Conservation (phyloP, 352 stramenopile species). For the Phytophthora pisi region DNA sequence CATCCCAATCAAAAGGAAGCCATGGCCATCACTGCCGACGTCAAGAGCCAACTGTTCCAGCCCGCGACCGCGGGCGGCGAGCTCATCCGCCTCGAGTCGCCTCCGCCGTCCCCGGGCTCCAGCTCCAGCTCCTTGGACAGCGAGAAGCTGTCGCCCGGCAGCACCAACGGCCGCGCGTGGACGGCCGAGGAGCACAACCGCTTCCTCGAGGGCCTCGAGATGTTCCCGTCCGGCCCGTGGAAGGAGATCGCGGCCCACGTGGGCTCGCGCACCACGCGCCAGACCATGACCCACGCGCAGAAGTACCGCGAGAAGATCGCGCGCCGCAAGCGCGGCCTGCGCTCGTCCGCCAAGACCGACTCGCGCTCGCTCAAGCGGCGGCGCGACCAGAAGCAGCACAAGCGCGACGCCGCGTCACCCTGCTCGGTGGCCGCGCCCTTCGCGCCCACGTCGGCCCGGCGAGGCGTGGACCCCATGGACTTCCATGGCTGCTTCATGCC, state of each 20-base stretch:
- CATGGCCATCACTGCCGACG: slow-evolving; percentile 56
- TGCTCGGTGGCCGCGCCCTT: slow-evolving; percentile 28
- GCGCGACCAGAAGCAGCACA: slow-evolving; percentile 26
- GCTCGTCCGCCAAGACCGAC: slow-evolving; percentile 35
- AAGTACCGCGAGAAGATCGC: slow-evolving; percentile 68
- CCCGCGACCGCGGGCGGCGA: slow-evolving; percentile 15
- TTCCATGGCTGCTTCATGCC: slow-evolving; percentile 37
- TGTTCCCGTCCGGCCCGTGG: slow-evolving; percentile 68
- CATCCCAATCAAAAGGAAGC: neutral
- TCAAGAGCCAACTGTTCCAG: slow-evolving; percentile 57
- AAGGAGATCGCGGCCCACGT: slow-evolving; percentile 65
- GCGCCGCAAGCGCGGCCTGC: slow-evolving; percentile 50
- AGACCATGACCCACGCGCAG: slow-evolving; percentile 66
- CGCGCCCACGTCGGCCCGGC: neutral
- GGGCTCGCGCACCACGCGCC: slow-evolving; percentile 58
- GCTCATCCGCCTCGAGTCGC: slow-evolving; percentile 42
- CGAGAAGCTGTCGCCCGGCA: slow-evolving; percentile 24
- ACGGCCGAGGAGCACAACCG: slow-evolving; percentile 59
- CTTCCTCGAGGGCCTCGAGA: slow-evolving; percentile 62
- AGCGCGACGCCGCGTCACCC: slow-evolving; percentile 22
- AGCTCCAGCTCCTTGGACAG: slow-evolving; percentile 5
- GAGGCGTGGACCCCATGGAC: slow-evolving; percentile 35
- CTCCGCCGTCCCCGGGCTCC: slow-evolving; percentile 9
- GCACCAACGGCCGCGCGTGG: slow-evolving; percentile 47
- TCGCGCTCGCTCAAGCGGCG: slow-evolving; percentile 31